Evolutionary conservation across 192 early-diverging fungal genomes (phyloP).

Genomic region (Borealophlyctis nickersoniae): DNA sequence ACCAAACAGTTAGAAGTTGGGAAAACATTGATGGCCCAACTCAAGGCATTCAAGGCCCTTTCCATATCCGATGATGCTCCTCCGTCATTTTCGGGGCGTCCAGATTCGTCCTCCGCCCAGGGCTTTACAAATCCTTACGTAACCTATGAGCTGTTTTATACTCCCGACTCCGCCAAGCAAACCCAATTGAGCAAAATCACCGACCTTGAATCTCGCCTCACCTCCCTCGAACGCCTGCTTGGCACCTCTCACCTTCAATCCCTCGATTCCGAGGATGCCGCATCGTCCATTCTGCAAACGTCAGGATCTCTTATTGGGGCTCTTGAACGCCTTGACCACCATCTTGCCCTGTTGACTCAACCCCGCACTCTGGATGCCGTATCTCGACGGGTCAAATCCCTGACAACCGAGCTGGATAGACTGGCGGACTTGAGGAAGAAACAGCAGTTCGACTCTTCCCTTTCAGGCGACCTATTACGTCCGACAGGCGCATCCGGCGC

Average conservation of each 20-base stretch:
- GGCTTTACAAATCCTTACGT: conserved; percentile 24
- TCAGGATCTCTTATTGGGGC: conserved; percentile 47
- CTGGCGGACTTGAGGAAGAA: conserved; percentile 62
- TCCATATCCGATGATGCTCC: conserved; percentile 14
- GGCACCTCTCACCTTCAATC: conserved; percentile 62
- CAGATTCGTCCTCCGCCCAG: not conserved
- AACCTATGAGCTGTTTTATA: conserved; percentile 74
- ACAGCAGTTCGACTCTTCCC: conserved; percentile 29
- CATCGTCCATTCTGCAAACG: conserved; percentile 27
- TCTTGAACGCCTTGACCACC: conserved; percentile 66
- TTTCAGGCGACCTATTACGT: not conserved
- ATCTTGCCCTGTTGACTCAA: conserved; percentile 64
- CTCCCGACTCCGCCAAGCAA: conserved; percentile 55
- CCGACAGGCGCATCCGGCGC: not conserved
- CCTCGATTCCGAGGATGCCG: conserved; percentile 37
- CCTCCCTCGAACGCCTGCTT: conserved; percentile 65
- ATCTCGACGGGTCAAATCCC: conserved; percentile 54
- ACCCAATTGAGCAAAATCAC: conserved; percentile 54
- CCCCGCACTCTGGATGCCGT: conserved; percentile 70
- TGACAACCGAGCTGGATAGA: conserved; percentile 65
- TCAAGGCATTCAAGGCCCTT: conserved; percentile 12
- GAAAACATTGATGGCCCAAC: conserved; percentile 27
- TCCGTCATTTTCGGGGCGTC: not conserved
- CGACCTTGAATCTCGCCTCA: conserved; percentile 66
- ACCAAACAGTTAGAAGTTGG: conserved; percentile 20